Base-by-base conservation (phyloP, 768 basidiomycete species). In the Psilocybe tampanensis region DNA sequence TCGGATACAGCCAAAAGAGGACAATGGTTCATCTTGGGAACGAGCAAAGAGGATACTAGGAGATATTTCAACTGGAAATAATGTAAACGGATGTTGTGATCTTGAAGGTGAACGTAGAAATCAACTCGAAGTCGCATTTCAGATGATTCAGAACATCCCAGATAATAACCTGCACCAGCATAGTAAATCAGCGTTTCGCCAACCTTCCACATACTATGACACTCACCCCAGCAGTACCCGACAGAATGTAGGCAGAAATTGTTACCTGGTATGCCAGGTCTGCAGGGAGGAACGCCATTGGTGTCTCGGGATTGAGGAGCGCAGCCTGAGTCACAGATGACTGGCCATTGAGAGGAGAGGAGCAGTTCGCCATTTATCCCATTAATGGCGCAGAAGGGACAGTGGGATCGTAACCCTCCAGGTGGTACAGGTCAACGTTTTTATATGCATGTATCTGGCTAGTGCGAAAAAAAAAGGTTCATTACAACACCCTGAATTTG, bases 71-170 rank as follows among this genome's bases (percentile, higher is more conserved):
- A 54, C 59, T 55, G n/a, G 60, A 56, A 9, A 56, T 17, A 24
- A 60, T 56, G 36, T 61, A 60, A 4, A 49, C 55, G 5, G 52
- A 1, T 2, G 51, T 56, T 7, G 55, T 34, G 8, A 57, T 39
- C 19, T 23, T 45, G 21, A 60, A 7, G 4, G 34, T 39, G 33
- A 24, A 26, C 41, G n/a, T 42, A 47, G 52, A 49, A 17, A 60
- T 13, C 6, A 60, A n/a, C 24, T 34, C 49, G 24, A 24, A 56
- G 18, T 60, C 60, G 15, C 8, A 29, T 2, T 22, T 34, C 17
- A 56, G 12, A 23, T 58, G 58, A n/a, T 47, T 54, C 23, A 61
- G 43, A 8, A 61, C 41, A 34, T 61, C 60, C 60, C 60, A 61
- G 2, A 58, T 23, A 6, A 61, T 32, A 2, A 58, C 55, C 60